Evolutionary conservation across 192 early-diverging fungal genomes (phyloP).

Genomic region (Pilaira anomala): DNA sequence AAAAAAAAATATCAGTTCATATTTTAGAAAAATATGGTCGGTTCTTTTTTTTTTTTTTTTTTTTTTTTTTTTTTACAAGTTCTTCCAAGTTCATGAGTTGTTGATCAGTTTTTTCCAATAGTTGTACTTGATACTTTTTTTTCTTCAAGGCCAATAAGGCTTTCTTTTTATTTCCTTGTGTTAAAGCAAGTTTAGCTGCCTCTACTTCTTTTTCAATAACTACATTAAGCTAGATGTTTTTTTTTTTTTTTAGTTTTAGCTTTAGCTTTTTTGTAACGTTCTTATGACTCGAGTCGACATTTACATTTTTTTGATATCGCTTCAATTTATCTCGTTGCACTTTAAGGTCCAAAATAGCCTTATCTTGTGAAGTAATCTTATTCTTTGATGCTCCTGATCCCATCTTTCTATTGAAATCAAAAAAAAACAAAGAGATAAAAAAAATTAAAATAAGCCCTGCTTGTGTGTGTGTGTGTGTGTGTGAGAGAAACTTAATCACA

Average conservation of each 20-base stretch:
- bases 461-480: no score
- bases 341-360: conserved; percentile 93
- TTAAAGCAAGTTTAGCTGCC: conserved; percentile 74
- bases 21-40: background rate
- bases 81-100: conserved; percentile 91
- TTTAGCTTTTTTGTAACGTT: background rate
- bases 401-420: conserved; percentile 36
- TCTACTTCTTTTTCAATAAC: conserved; percentile 79
- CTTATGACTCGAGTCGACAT: background rate
- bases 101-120: conserved; percentile 77
- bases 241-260: conserved; percentile 12
- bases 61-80: conserved; percentile 51
- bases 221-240: conserved; percentile 57
- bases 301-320: conserved; percentile 87
- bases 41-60: background rate
- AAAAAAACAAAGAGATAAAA: no score
- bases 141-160: conserved; percentile 90
- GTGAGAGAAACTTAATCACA: no score
- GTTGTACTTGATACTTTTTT: conserved; percentile 93
- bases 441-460: no score
- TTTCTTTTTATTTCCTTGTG: conserved; percentile 69
- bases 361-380: conserved; percentile 85
- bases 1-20: no score
- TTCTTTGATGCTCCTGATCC: conserved; percentile 47
- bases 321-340: conserved; percentile 92